Evolutionary conservation across 2,329 filamentous ascomycete species (phyloP).

Genomic region (Cryphonectria japonica): DNA sequence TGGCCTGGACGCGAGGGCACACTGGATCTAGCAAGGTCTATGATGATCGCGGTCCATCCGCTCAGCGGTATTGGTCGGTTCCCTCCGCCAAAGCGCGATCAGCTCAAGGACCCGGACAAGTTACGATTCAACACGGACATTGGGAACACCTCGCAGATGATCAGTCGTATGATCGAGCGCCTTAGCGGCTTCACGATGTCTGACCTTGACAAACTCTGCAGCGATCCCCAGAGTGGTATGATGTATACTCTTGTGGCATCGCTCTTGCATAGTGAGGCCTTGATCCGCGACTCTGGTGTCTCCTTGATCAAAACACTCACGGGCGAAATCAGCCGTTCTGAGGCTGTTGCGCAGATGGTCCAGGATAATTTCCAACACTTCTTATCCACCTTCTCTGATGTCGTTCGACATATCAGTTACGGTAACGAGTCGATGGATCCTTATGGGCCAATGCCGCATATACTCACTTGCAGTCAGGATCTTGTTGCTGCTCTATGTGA

Average conservation of each 20-base stretch:
- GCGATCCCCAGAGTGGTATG: conserved; percentile 60
- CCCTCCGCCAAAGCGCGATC: conserved; percentile 54
- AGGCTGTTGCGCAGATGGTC: conserved; percentile 53
- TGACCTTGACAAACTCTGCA: conserved; percentile 72
- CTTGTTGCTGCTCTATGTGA: conserved; percentile 62
- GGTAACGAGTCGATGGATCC: conserved; percentile 45
- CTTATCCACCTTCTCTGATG: conserved; percentile 49
- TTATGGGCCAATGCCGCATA: conserved; percentile 61
- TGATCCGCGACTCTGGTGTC: conserved; percentile 78
- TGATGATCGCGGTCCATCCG: conserved; percentile 70
- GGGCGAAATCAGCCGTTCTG: conserved; percentile 60
- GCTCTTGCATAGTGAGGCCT: conserved; percentile 78
- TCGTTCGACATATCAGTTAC: conserved; percentile 48
- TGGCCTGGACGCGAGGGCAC: conserved; percentile 56
- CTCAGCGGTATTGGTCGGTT: conserved; percentile 79
- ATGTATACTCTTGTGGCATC: conserved; percentile 77
- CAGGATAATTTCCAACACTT: conserved; percentile 49
- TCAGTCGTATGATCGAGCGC: conserved; percentile 76
- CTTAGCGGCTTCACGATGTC: conserved; percentile 74
- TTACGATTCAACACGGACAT: conserved; percentile 80
- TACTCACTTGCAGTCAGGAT: conserved; percentile 61
- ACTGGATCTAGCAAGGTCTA: conserved; percentile 72
- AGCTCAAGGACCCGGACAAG: conserved; percentile 51
- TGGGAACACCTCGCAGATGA: conserved; percentile 55
- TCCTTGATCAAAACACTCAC: conserved; percentile 84